Evolutionary conservation across 2,329 filamentous ascomycete genomes (phyloP), one percentile per base, ranked within the genome.

Genomic region (Alternaria triticimaculans): DNA sequence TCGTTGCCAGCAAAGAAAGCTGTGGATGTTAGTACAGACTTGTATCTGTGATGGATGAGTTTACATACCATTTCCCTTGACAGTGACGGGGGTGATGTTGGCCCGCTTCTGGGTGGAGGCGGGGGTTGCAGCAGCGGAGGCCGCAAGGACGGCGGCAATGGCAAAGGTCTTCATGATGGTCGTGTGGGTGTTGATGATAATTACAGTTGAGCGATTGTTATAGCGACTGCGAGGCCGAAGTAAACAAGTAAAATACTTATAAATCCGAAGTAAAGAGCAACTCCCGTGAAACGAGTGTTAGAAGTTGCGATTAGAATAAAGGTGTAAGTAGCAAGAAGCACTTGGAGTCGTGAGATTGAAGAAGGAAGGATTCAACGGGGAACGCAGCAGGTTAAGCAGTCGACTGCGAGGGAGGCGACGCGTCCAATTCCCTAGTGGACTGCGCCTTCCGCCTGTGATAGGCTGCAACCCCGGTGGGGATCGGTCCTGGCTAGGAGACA

Each of bases 1-100:
- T 87, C 74, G 63, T 86, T 75, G 63, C 88, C 88, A 66, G 87
- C 84, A 79, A 88, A 90, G 83, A 91, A 90, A 62, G 89, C 76
- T 79, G 55, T 3, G 65, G 68, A 63, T 61, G 71, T 78, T 57
- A 80, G 72, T 70, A 28, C 46, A 51, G 37, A 12, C 11, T 14
- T 12, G 11, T 20, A 26, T 9, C 15, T 4, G 33, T 7, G 11
- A 23, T 20, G 9, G 9, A 15, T 11, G 8, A 2, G 45, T 25
- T 30, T 43, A 73, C 81, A 59, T 72, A 86, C 85, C 85, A 78
- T 90, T 89, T 77, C 88, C 87, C 81, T 88, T 88, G 72, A 89
- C 85, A 25, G 85, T 86, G 73, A 90, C 82, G 18, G 86, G 78
- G n/a, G 86, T 85, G 41, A 88, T 74, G 70, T 30, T 53, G 33